These are phyloP conservation scores for Acer campestre DNA, from an alignment of 345 rosid species.

Conservation along the genomic window DNA sequence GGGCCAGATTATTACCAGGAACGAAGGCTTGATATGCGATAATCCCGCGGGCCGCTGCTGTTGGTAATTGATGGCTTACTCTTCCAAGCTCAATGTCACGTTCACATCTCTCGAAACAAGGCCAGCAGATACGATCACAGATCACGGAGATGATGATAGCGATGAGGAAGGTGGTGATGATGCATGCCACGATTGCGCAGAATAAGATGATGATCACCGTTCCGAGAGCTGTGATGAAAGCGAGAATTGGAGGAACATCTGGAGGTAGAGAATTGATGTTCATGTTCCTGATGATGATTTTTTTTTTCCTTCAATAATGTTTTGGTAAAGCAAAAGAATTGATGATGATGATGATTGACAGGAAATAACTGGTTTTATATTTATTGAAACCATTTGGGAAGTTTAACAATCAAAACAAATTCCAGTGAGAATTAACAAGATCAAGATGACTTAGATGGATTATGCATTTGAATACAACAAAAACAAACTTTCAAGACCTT, in stretches of 20 bases:
- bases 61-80: neutral
- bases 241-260: neutral
- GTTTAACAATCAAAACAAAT: too few species aligned
- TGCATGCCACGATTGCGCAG: neutral
- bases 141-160: neutral
- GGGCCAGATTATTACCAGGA: neutral
- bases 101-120: neutral
- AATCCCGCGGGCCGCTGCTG: neutral
- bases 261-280: neutral
- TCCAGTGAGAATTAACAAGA: too few species aligned
- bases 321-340: neutral
- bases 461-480: too few species aligned
- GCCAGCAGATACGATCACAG: neutral
- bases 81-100: neutral
- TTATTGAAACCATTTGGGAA: neutral
- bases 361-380: neutral
- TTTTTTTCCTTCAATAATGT: neutral
- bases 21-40: neutral
- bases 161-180: neutral
- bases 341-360: neutral
- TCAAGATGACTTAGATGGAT: too few species aligned
- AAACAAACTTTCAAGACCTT: too few species aligned
- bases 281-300: neutral
- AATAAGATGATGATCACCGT: neutral
- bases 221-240: neutral